phyloP scores from a whole-genome alignment of 495 filamentous ascomycete genomes.

The Aspergillus funiculosus region DNA sequence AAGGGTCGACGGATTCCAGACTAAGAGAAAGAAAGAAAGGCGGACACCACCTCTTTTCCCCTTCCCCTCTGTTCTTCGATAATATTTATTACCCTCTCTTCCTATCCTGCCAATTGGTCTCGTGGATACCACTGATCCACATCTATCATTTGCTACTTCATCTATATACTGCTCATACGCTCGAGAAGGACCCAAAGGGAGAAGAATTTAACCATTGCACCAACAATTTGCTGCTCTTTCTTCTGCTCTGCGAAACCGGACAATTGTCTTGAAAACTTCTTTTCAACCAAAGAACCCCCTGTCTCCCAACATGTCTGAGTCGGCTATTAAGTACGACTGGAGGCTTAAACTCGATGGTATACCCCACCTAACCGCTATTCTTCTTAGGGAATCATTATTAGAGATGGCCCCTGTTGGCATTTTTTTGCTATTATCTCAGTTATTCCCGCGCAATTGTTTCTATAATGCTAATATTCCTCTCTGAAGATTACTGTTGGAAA shows the following conservation, averaged over 20 bases:
- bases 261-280: neutral
- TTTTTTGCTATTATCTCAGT: neutral
- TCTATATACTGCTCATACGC: neutral
- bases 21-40: slow-evolving; percentile 6
- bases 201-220: neutral
- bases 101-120: slow-evolving; percentile 11
- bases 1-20: neutral
- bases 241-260: neutral
- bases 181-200: neutral
- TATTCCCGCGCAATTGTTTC: neutral
- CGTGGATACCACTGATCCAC: neutral
- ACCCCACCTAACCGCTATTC: slow-evolving; percentile 25
- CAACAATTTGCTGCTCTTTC: neutral
- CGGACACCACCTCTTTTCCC: slow-evolving; percentile 7
- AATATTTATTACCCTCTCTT: neutral
- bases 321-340: slow-evolving; percentile 31
- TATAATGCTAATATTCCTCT: slow-evolving; percentile 14
- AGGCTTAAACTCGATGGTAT: slow-evolving; percentile 50
- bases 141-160: neutral
- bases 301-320: slow-evolving; percentile 28
- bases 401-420: too few species aligned
- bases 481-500: slow-evolving; percentile 55
- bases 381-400: slow-evolving; percentile 5
- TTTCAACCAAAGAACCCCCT: slow-evolving; percentile 4
- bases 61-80: slow-evolving; percentile 8